Evolutionary conservation across 768 basidiomycete genomes (phyloP).

Genomic region (Suillus weaverae): DNA sequence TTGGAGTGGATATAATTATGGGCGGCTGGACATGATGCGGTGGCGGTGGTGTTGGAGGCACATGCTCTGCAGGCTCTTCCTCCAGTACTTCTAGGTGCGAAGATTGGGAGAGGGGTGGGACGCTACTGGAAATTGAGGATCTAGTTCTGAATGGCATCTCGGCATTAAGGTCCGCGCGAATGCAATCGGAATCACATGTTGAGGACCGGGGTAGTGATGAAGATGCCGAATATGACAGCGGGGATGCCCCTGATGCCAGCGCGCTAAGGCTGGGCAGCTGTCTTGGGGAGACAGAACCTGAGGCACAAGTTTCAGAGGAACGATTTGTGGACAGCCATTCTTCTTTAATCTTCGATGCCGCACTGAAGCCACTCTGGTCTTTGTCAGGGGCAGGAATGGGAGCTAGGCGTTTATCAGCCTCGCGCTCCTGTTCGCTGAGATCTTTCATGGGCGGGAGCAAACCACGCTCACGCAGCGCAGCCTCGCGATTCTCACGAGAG

Average conservation of each 20-base stretch:
- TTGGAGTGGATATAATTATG: slow-evolving; percentile 22
- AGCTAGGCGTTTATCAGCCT: slow-evolving; percentile 44
- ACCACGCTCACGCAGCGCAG: slow-evolving; percentile 61
- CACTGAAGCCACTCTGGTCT: slow-evolving; percentile 32
- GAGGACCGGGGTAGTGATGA: not conserved
- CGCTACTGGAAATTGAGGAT: slow-evolving; percentile 24
- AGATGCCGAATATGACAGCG: slow-evolving; percentile 6
- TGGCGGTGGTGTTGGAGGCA: slow-evolving; percentile 16
- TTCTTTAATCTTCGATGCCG: slow-evolving; percentile 53
- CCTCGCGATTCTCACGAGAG: slow-evolving; percentile 37
- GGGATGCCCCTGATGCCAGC: not conserved
- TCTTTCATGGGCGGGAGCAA: slow-evolving; percentile 47
- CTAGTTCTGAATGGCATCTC: slow-evolving; percentile 17
- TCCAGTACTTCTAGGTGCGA: slow-evolving; percentile 30
- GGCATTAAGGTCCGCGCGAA: slow-evolving; percentile 14
- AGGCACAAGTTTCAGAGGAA: slow-evolving; percentile 25
- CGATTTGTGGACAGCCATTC: slow-evolving; percentile 51
- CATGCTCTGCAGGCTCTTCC: slow-evolving; percentile 28
- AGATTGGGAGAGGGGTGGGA: slow-evolving; percentile 24
- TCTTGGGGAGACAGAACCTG: slow-evolving; percentile 14
- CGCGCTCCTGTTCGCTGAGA: slow-evolving; percentile 39
- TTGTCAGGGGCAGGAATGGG: slow-evolving; percentile 35
- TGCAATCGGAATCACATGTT: slow-evolving; percentile 2
- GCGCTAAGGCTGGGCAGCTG: not conserved
- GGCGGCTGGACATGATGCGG: slow-evolving; percentile 5